Base-by-base conservation (phyloP, 306 rosid species). In the Vigna mungo region DNA sequence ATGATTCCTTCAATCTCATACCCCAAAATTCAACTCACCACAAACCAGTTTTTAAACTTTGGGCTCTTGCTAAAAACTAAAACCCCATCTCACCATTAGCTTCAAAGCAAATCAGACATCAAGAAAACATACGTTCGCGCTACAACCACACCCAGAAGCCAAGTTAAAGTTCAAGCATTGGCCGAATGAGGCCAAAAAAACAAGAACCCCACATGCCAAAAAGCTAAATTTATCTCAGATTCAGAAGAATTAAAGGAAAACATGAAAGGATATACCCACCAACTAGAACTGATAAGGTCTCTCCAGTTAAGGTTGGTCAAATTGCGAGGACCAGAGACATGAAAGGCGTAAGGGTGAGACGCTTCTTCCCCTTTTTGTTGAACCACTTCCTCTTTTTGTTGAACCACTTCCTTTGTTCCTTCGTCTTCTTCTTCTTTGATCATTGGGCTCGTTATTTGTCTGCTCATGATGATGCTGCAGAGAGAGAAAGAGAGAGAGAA, bases 281-380 rank as follows among this genome's bases (percentile, higher is more conserved):
- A 95, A 21, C 95, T 95, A 5, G 98, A 95, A 68, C 55, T 89
- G 49, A 95, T 89, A 34, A 92, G 90, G 21, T 95, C 98, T 88
- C 90, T 91, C 98, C 98, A 95, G 70, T 87, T 95, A 20, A 91
- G 96, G 21, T 85, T 79, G 59, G 86, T 52, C 71, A 92, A 74
- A 78, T 95, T 95, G 4, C 98, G 90, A 69, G 98, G 98, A 6
- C 98, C 97, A 30, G 98, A 95, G 13, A 90, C 95, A 62, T 92
- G 95, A 79, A 95, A 95, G 0, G 98, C 90, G 64, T 95, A 89
- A 6, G 97, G 98, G 37, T 95, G 97, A 61, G 88, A 81, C 12
- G 87, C 79, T 39, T 46, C 53, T 48, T 14, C 81, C 23, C 48
- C 82, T 37, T 59, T 71, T 34, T 55, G 74, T 23, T 27, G 23